These are phyloP conservation scores for Aspergillus texensis DNA, from an alignment of 2,329 filamentous ascomycete species.

Conservation along the genomic window DNA sequence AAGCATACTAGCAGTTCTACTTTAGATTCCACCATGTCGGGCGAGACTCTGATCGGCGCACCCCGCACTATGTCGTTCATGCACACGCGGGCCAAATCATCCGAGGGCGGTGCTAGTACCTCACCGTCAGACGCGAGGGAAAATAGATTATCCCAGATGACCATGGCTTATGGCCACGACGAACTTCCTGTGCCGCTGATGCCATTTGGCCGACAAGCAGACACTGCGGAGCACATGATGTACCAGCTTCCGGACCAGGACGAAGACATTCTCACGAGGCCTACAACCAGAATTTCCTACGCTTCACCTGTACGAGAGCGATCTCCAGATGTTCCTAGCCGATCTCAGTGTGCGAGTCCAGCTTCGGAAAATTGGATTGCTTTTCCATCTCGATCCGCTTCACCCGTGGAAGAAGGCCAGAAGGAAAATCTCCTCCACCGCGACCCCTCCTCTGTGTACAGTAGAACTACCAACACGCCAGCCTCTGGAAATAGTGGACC, in stretches of 20 bases:
- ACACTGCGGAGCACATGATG: constrained; percentile 32
- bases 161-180: constrained; percentile 45
- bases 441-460: constrained; percentile 39
- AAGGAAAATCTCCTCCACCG: constrained; percentile 29
- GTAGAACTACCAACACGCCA: constrained; percentile 27
- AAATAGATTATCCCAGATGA: constrained; percentile 52
- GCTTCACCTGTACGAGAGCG: constrained; percentile 33
- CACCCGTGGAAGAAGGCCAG: constrained; percentile 28
- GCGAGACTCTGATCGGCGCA: constrained; percentile 47
- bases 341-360: constrained; percentile 39
- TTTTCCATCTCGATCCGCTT: constrained; percentile 38
- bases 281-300: constrained; percentile 33
- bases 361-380: constrained; percentile 47
- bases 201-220: constrained; percentile 31
- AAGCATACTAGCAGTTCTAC: constrained; percentile 63
- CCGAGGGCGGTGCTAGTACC: constrained; percentile 58
- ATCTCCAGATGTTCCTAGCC: constrained; percentile 30
- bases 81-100: constrained; percentile 71
- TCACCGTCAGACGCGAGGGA: constrained; percentile 53
- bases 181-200: constrained; percentile 35
- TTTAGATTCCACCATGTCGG: constrained; percentile 44
- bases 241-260: constrained; percentile 31
- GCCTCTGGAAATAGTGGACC: constrained; percentile 30
- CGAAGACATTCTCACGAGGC: constrained; percentile 32
- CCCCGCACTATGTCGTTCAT: constrained; percentile 71